A percentile compares a stretch with the other conserved stretches of the same genome.
These are phyloP conservation scores for Pleurotus pulmonarius DNA, from an alignment of 768 basidiomycete species.

Conservation along the genomic window DNA sequence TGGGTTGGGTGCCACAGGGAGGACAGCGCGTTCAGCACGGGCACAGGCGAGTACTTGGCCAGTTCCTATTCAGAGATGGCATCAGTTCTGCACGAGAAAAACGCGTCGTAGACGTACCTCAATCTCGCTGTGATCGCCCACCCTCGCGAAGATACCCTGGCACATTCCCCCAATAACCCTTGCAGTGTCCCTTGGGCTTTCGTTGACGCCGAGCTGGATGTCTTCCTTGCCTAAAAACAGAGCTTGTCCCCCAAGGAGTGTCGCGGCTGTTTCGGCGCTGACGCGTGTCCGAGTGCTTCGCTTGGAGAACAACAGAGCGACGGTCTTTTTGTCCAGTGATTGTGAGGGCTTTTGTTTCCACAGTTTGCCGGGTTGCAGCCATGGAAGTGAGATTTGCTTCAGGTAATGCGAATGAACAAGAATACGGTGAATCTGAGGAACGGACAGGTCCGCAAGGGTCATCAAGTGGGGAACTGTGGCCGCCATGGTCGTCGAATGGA, in stretches of 20 bases:
- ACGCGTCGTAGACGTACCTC: constrained; percentile 52
- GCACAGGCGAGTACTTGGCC: constrained; percentile 85
- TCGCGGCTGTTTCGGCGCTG: constrained; percentile 78
- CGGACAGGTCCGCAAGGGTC: constrained; percentile 85
- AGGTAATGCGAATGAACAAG: constrained; percentile 62
- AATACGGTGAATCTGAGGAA: constrained; percentile 65
- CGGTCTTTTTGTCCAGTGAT: constrained; percentile 75
- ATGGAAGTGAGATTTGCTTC: constrained; percentile 61
- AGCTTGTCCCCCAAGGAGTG: constrained; percentile 81
- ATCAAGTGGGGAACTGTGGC: constrained; percentile 63
- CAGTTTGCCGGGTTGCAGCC: constrained; percentile 46
- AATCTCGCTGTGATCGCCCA: constrained; percentile 88
- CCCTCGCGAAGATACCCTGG: constrained; percentile 95
- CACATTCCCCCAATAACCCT: constrained; percentile 93
- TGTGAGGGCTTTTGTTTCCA: constrained; percentile 25
- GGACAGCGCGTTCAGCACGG: constrained; percentile 94
- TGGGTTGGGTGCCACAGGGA: constrained; percentile 97
- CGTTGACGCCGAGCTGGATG: constrained; percentile 96
- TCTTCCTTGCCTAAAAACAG: constrained; percentile 88
- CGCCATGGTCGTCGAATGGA: background rate
- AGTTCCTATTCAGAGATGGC: constrained; percentile 63
- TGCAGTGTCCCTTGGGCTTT: constrained; percentile 78
- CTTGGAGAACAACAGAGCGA: constrained; percentile 91
- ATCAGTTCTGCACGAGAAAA: background rate
- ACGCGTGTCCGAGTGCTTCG: constrained; percentile 91